A percentile compares a stretch with the other conserved stretches of the same genome.
Conservation (phyloP, 192 early-diverging fungal species). For the Umbelopsis sp. region DNA sequence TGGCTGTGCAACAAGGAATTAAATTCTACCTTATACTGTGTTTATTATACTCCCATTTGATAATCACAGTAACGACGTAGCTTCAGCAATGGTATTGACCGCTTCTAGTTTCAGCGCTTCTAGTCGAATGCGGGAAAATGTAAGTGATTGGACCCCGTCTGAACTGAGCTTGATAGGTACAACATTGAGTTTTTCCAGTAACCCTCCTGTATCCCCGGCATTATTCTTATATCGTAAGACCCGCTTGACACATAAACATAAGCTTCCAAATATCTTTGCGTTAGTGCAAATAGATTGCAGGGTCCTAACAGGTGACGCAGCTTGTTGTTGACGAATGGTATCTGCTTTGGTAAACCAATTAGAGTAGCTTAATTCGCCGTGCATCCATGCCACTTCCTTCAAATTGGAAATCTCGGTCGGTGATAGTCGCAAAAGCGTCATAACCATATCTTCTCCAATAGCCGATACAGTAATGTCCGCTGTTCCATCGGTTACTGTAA, state of each 20-base stretch:
- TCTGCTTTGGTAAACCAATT: background rate
- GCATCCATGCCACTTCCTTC: background rate
- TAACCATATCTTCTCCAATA: constrained; percentile 19
- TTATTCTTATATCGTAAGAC: background rate
- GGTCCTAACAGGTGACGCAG: background rate
- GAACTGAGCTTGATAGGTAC: background rate
- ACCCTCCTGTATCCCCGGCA: background rate
- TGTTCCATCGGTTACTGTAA: constrained; percentile 10
- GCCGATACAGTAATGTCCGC: background rate
- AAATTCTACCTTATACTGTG: background rate
- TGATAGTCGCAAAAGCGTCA: constrained; percentile 3
- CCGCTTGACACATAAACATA: background rate
- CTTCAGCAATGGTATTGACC: background rate
- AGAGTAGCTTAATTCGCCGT: background rate
- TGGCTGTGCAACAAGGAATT: background rate
- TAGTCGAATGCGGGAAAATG: background rate
- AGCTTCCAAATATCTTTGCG: background rate
- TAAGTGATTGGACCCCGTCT: background rate
- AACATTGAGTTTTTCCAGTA: background rate
- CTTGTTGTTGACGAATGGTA: background rate
- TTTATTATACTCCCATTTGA: background rate
- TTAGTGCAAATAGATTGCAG: constrained; percentile 1
- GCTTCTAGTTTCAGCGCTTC: background rate
- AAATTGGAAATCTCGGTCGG: background rate
- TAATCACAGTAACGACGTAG: background rate